These are phyloP conservation scores for Tylopilus cervinicoccineus DNA, from an alignment of 768 basidiomycete species.

Conservation along the genomic window DNA sequence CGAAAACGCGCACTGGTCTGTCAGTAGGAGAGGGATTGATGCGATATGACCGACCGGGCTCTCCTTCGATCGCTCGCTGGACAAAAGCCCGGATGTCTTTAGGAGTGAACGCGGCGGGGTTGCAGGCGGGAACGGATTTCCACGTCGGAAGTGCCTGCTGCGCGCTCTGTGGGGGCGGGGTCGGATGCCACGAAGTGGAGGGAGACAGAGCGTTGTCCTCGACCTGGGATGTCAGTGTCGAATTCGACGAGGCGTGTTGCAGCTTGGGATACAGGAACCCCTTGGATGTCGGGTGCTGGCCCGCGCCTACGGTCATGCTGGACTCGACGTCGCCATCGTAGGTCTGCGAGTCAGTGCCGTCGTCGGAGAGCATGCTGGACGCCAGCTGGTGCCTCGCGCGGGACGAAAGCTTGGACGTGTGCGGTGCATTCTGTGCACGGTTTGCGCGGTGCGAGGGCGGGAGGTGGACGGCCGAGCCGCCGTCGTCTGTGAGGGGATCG, in stretches of 20 bases:
- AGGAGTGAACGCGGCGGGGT: conserved; percentile 62
- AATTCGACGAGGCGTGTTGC: conserved; percentile 46
- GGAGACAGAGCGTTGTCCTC: conserved; percentile 18
- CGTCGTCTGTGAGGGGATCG: conserved; percentile 80
- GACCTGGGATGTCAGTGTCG: conserved; percentile 47
- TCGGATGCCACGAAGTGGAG: conserved; percentile 17
- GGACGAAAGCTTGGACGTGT: conserved; percentile 21
- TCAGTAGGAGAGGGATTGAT: conserved; percentile 81
- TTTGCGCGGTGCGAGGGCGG: conserved; percentile 28
- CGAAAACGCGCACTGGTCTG: conserved; percentile 85
- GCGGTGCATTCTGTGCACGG: conserved; percentile 28
- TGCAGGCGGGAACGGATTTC: conserved; percentile 41
- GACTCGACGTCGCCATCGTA: conserved; percentile 90
- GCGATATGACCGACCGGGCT: conserved; percentile 62
- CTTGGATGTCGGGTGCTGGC: conserved; percentile 33
- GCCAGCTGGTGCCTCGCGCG: conserved; percentile 51
- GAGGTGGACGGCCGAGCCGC: conserved; percentile 47
- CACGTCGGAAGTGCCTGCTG: conserved; percentile 40
- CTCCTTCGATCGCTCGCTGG: conserved; percentile 69
- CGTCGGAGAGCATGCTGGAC: conserved; percentile 56
- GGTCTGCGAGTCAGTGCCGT: conserved; percentile 79
- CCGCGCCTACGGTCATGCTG: conserved; percentile 57
- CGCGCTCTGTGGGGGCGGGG: conserved; percentile 22
- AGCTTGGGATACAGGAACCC: conserved; percentile 28
- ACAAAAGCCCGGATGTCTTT: conserved; percentile 83